Evolutionary conservation across 495 filamentous ascomycete genomes (phyloP).

Genomic region (Neurospora terricola): DNA sequence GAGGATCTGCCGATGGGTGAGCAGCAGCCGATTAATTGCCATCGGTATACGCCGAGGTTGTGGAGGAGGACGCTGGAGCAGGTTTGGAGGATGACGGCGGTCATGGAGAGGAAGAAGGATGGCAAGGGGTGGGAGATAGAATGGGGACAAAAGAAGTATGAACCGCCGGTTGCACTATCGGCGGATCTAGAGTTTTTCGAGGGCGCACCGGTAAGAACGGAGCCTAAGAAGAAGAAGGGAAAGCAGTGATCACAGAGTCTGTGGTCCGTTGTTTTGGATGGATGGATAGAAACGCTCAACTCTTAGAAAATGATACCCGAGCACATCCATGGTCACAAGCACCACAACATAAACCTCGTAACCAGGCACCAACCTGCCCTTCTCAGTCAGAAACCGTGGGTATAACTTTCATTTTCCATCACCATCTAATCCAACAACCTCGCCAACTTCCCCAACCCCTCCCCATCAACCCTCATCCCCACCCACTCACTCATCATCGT

Average conservation of each 20-base stretch:
- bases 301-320: background rate
- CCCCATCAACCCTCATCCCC: slow-evolving; percentile 78
- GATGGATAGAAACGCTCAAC: background rate
- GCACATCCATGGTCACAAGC: background rate
- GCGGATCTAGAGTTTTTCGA: slow-evolving; percentile 21
- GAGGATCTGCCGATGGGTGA: slow-evolving; percentile 25
- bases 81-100: slow-evolving; percentile 27
- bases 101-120: slow-evolving; percentile 15
- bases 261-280: background rate
- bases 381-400: background rate
- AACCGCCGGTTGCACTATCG: slow-evolving; percentile 6
- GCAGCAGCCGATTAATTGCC: slow-evolving; percentile 18
- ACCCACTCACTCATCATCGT: slow-evolving; percentile 77
- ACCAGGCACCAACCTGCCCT: background rate
- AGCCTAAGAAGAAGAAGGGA: background rate
- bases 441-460: slow-evolving; percentile 55
- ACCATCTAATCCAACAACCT: slow-evolving; percentile 22
- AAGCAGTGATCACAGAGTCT: background rate
- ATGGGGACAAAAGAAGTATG: slow-evolving; percentile 21
- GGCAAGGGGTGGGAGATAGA: slow-evolving; percentile 15
- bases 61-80: slow-evolving; percentile 22
- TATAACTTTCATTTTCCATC: background rate
- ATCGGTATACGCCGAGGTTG: slow-evolving; percentile 9
- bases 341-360: background rate
- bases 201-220: slow-evolving; percentile 1